Evolutionary conservation across 495 filamentous ascomycete species (phyloP).

Genomic region (Penicillium daleae): DNA sequence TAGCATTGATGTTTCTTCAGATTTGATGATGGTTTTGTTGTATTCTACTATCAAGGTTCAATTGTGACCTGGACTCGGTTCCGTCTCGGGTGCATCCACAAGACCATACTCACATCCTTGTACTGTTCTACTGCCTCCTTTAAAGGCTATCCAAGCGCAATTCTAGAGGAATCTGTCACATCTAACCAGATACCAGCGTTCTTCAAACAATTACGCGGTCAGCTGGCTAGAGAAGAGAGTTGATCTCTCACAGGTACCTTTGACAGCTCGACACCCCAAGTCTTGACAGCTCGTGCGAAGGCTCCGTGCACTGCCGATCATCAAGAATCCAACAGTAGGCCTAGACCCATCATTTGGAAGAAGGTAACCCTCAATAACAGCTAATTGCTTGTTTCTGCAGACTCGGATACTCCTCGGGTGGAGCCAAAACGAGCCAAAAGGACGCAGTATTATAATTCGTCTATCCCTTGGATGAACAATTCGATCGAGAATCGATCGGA

Average conservation of each 20-base stretch:
- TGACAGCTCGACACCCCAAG: neutral
- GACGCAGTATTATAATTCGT: neutral
- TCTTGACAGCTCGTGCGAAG: neutral
- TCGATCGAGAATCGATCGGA: neutral
- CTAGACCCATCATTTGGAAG: neutral
- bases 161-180: neutral
- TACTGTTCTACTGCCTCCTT: neutral
- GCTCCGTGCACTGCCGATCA: neutral
- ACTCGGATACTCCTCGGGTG: neutral
- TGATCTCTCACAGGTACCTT: slow-evolving; percentile 2
- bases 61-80: neutral
- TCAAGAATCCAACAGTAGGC: neutral
- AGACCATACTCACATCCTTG: neutral
- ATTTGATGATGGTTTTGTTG: no score
- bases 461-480: neutral
- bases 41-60: no score
- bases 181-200: neutral
- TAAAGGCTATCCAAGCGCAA: neutral
- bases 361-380: neutral
- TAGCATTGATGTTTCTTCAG: neutral
- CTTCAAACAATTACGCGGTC: neutral
- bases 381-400: neutral
- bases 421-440: neutral
- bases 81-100: no score
- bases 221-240: neutral